Evolutionary conservation across 352 stramenopile species (phyloP).

Genomic region (Pythium sukuiense): DNA sequence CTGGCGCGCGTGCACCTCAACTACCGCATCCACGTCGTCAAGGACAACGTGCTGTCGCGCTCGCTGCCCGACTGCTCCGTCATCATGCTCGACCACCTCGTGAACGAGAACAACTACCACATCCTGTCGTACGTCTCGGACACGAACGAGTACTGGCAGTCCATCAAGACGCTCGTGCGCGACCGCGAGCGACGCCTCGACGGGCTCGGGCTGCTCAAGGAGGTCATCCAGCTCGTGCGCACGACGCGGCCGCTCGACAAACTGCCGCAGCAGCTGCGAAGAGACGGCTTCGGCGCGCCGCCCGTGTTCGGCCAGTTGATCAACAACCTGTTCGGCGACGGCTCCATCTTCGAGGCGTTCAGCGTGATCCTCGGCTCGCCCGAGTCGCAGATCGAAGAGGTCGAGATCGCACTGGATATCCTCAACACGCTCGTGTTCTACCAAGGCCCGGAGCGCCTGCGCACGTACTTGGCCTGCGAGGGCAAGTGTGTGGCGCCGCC

Average conservation of each 20-base stretch:
- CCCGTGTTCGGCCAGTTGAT: slow-evolving; percentile 64
- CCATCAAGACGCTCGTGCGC: slow-evolving; percentile 53
- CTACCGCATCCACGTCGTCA: slow-evolving; percentile 87
- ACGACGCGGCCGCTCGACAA: slow-evolving; percentile 68
- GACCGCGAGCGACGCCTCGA: slow-evolving; percentile 39
- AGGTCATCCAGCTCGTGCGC: slow-evolving; percentile 66
- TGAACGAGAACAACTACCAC: slow-evolving; percentile 86
- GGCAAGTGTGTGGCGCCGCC: slow-evolving; percentile 65
- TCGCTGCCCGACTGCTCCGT: slow-evolving; percentile 72
- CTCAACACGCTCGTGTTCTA: slow-evolving; percentile 73
- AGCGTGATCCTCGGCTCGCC: slow-evolving; percentile 43
- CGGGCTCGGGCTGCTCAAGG: slow-evolving; percentile 67
- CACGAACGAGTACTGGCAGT: slow-evolving; percentile 64
- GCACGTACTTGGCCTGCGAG: slow-evolving; percentile 64
- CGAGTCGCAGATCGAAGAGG: slow-evolving; percentile 46
- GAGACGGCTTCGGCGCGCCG: slow-evolving; percentile 50
- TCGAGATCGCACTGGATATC: slow-evolving; percentile 61
- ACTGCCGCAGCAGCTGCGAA: slow-evolving; percentile 49
- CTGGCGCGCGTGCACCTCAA: slow-evolving; percentile 81
- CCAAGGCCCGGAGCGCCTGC: slow-evolving; percentile 65
- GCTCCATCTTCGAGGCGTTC: slow-evolving; percentile 60
- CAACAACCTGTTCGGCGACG: slow-evolving; percentile 68
- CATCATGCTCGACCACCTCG: slow-evolving; percentile 78
- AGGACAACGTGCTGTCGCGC: slow-evolving; percentile 82
- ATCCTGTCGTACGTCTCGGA: slow-evolving; percentile 84